Evolutionary conservation across 75 land plant genomes (phyloP).

Genomic region (Cupressus sempervirens): DNA sequence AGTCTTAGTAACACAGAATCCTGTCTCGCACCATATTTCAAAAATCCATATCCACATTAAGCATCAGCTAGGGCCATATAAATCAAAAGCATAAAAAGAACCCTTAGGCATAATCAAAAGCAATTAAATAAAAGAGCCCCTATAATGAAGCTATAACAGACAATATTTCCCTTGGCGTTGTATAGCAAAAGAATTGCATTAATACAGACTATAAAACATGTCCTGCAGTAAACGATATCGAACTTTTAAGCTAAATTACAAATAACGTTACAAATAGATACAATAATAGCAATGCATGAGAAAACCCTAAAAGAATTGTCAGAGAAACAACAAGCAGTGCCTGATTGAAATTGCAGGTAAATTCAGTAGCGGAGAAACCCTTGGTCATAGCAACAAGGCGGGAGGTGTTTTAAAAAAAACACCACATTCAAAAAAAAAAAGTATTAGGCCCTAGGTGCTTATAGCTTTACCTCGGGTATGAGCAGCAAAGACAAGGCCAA

Average conservation of each 20-base stretch:
- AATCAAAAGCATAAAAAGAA: not conserved
- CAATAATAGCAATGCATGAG: not conserved
- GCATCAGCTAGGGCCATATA: not conserved
- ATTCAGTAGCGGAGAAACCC: too few species aligned
- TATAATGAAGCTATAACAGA: not conserved
- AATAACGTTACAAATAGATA: not conserved
- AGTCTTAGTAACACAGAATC: constrained; percentile 53
- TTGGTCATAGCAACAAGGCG: not conserved
- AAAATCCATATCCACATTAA: not conserved
- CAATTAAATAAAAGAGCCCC: not conserved
- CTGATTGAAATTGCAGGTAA: too few species aligned
- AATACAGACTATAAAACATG: not conserved
- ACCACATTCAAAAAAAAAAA: not conserved
- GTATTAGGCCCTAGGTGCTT: not conserved
- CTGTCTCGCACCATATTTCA: constrained; percentile 18
- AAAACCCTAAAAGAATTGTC: not conserved
- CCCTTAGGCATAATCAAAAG: not conserved
- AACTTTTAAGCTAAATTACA: not conserved
- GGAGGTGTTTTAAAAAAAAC: not conserved
- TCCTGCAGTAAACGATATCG: not conserved
- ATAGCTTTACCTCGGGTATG: constrained; percentile 45
- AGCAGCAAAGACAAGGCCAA: constrained; percentile 50
- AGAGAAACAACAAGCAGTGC: not conserved
- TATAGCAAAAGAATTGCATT: not conserved
- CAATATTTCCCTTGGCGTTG: not conserved